Conservation (phyloP, 108 stramenopile species). For the Cafeteria roenbergensis region DNA sequence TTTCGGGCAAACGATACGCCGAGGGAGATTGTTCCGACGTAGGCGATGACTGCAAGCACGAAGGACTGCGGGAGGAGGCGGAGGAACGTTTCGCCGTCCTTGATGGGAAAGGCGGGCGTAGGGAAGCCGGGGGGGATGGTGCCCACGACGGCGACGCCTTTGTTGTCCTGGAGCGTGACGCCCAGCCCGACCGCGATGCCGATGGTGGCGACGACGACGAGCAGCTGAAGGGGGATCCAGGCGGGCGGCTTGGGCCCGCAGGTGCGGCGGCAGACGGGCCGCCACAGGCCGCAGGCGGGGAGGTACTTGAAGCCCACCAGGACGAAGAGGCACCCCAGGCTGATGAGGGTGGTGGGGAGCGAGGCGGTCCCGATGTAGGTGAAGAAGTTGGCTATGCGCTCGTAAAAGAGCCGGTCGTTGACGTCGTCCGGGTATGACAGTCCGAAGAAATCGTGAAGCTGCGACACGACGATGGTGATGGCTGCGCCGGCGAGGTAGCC, state of each 20-base stretch:
- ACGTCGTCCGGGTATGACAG: conserved; percentile 40
- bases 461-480: conserved; percentile 64
- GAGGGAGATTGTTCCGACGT: conserved; percentile 64
- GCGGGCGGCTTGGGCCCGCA: neutral
- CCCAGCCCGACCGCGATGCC: neutral
- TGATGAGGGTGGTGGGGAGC: neutral
- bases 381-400: neutral
- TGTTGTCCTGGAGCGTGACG: neutral
- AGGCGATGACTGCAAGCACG: conserved; percentile 44
- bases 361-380: neutral
- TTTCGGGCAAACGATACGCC: conserved; percentile 43
- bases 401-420: neutral
- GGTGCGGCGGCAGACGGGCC: too few species aligned
- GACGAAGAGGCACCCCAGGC: neutral
- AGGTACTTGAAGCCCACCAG: conserved; percentile 5
- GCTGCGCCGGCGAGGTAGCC: conserved; percentile 72
- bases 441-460: conserved; percentile 66
- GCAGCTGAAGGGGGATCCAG: conserved; percentile 7
- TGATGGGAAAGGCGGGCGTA: neutral
- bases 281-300: neutral
- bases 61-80: conserved; percentile 30
- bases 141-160: neutral
- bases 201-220: neutral
- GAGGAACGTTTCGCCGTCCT: neutral
- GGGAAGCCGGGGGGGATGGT: neutral